Base-by-base conservation (phyloP, 2,329 filamentous ascomycete genomes). In the Nakataea oryzae region DNA sequence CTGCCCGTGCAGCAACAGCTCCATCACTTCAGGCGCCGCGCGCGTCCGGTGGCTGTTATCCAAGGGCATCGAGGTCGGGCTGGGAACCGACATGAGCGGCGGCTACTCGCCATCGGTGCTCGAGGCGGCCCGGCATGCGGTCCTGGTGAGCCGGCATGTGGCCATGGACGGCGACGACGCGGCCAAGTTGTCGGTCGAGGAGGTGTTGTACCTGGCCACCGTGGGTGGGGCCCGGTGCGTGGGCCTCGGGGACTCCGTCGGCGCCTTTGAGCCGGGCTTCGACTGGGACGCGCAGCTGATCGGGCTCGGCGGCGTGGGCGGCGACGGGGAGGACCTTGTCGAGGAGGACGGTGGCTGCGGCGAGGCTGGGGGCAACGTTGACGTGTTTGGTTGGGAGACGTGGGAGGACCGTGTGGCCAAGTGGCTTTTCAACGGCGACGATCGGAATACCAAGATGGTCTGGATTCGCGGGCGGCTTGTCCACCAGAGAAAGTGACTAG, bases 371-470 rank as follows among this genome's bases (percentile, higher is more conserved):
- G 86, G 88, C 0, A 86, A 87, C 58, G 91, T 97, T 0, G 92
- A 97, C 74, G 74, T 97, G 0, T 99, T 97, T 78, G 93, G 92
- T 1, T 91, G 88, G 84, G 93, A 97, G 81, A 84, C 71, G n/a
- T 96, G 90, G 91, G 85, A 88, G 54, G 91, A 97, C 69, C 85
- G 80, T 70, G 76, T 97, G 13, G 90, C 91, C 61, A 99, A 99
- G 79, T 99, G 95, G 95, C 79, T 97, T 64, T 99, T 90, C 75
- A 89, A 85, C 66, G 95, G 95, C 0, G 93, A 97, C 77, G 95
- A 97, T 75, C 81, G 93, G 67, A 97, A 97, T 73, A 93, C 92
- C 3, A 82, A 81, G 68, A 86, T 82, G 67, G 95, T 99, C 6
- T 99, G 93, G 93, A 92, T 97, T 1, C 86, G 82, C 71, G 95